phyloP scores from a whole-genome alignment of 176 grass and related monocot genomes.

The Carex scoparia region DNA sequence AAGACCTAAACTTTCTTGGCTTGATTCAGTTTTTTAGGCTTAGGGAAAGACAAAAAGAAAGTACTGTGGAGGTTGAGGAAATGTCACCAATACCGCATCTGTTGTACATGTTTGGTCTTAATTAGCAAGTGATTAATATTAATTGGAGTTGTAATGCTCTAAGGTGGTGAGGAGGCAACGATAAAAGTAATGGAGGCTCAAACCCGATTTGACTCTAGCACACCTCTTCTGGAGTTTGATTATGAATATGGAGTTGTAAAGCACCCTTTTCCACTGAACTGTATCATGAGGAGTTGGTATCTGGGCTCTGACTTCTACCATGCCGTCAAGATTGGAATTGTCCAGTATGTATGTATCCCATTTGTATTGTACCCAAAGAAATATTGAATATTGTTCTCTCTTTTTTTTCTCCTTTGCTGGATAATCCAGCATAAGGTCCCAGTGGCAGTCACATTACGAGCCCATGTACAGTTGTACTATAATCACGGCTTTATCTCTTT shows the following conservation, averaged over 20 bases:
- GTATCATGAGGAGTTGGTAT: conserved; percentile 91
- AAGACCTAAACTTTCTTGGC: background rate
- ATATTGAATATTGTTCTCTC: background rate
- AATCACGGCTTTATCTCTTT: background rate
- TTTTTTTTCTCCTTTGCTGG: background rate
- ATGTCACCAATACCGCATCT: background rate
- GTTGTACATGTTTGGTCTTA: background rate
- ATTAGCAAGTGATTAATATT: background rate
- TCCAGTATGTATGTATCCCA: conserved; percentile 85
- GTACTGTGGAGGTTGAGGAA: background rate
- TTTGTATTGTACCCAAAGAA: background rate
- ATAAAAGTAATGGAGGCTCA: conserved; percentile 86
- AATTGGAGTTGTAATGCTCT: background rate
- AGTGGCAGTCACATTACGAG: background rate
- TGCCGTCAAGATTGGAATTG: conserved; percentile 94
- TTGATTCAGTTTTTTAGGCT: conserved; percentile 2
- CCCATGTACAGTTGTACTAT: background rate
- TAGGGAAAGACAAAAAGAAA: background rate
- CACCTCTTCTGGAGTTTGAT: conserved; percentile 72
- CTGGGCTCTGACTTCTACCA: conserved; percentile 91
- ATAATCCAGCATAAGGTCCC: background rate
- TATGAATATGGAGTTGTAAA: conserved; percentile 87
- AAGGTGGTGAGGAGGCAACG: conserved; percentile 92
- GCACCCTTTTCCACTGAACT: conserved; percentile 94
- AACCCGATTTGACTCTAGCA: conserved; percentile 50